Evolutionary conservation across 768 basidiomycete species (phyloP), one percentile per base, ranked within the genome.

Genomic region (Multifurca ochricompacta): DNA sequence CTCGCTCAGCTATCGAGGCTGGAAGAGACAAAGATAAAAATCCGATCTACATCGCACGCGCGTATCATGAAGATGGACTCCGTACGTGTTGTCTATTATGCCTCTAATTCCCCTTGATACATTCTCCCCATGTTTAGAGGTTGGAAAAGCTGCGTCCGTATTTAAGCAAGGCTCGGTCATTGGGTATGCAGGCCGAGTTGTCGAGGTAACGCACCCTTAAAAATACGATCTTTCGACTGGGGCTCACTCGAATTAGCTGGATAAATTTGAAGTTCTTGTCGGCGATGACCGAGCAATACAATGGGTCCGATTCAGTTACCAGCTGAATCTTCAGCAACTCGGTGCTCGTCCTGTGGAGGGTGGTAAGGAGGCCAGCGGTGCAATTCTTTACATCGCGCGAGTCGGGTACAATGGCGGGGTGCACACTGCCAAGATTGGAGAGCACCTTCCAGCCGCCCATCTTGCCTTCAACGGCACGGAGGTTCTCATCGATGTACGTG

Each of bases 211-310:
- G 62, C 14, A 34, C 6, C 11, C 4, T n/a, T 34, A 19, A 32
- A 5, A 10, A 19, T 27, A 25, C 41, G 46, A 34, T 46, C 32
- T 28, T 19, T 5, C 8, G 42, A 14, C 37, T 31, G 28, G 50
- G 19, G 44, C 56, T 59, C 47, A 45, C 28, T 42, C 45, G 11
- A 21, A 23, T 31, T 49, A 87, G 85, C 35, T 82, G 31, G 76
- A 73, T 27, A 73, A 71, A 31, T 88, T 79, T 61, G 86, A 89
- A 63, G 75, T 88, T 42, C 80, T 89, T n/a, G 70, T 87, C 16
- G 86, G 83, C 1, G 72, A 87, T 62, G 68, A 72, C 59, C 67
- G 65, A 3, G 81, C 73, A 23, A 65, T 89, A 49, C 71, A 61
- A 45, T 89, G 86, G 86, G 79, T 83, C 0, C 57, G 71, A 45